Conservation (phyloP, 2,329 filamentous ascomycete species). For the Bretziella fagacearum region DNA sequence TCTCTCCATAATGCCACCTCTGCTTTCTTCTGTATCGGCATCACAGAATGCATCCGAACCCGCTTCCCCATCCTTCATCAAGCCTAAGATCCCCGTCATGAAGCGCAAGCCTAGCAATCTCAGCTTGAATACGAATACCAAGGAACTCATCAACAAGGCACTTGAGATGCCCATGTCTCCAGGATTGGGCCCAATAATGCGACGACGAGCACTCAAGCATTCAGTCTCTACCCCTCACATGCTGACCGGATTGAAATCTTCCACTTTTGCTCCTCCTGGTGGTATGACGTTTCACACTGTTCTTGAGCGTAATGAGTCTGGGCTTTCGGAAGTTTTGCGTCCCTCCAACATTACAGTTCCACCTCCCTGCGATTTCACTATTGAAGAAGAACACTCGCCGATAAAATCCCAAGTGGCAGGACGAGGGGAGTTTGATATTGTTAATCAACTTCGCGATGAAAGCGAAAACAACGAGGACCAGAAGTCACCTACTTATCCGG, state of each 20-base stretch:
- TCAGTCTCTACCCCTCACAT: conserved; percentile 52
- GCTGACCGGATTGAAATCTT: conserved; percentile 39
- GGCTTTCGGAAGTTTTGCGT: conserved; percentile 40
- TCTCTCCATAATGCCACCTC: conserved; percentile 55
- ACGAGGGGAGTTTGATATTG: conserved; percentile 36
- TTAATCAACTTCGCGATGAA: conserved; percentile 33
- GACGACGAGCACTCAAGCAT: conserved; percentile 47
- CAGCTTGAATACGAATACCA: conserved; percentile 55
- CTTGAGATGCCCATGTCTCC: conserved; percentile 40
- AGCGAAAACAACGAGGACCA: conserved; percentile 61
- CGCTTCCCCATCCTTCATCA: conserved; percentile 61
- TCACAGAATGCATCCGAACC: conserved; percentile 43
- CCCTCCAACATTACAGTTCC: conserved; percentile 30
- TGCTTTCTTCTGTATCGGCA: conserved; percentile 26
- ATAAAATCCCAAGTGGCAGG: conserved; percentile 47
- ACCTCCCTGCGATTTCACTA: neutral
- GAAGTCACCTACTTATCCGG: conserved; percentile 67
- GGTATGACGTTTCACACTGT: conserved; percentile 49
- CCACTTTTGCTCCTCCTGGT: conserved; percentile 41
- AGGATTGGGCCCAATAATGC: conserved; percentile 39
- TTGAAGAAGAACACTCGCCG: conserved; percentile 37
- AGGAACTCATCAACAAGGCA: conserved; percentile 34
- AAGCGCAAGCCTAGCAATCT: conserved; percentile 63
- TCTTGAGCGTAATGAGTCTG: conserved; percentile 41
- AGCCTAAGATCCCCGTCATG: conserved; percentile 53